Percentiles rank a stretch among this genome's conserved stretches.
These are phyloP conservation scores for Cyclocybe cylindracea DNA, from an alignment of 768 basidiomycete species.

Conservation along the genomic window DNA sequence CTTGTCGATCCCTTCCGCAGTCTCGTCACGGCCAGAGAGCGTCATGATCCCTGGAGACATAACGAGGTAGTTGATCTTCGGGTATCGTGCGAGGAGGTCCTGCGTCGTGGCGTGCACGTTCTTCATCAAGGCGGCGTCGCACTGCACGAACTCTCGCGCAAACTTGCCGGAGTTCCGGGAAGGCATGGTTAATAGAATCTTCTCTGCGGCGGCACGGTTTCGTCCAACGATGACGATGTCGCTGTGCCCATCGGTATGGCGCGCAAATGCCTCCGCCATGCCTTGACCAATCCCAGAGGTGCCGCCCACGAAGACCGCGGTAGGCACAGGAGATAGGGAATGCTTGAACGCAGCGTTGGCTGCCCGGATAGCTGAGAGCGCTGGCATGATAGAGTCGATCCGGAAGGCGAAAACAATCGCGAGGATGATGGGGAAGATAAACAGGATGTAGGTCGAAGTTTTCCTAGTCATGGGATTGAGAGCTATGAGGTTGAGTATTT, in stretches of 20 bases:
- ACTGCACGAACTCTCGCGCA: slow-evolving; percentile 35
- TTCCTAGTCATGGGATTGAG: too few species aligned
- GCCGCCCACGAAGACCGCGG: slow-evolving; percentile 40
- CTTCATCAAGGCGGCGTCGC: slow-evolving; percentile 41
- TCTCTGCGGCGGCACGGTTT: slow-evolving; percentile 46
- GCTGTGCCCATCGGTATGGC: slow-evolving; percentile 42
- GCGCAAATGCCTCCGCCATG: slow-evolving; percentile 43
- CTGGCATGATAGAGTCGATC: too few species aligned
- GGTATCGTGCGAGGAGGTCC: slow-evolving; percentile 27
- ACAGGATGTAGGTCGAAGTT: too few species aligned
- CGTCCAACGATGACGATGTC: slow-evolving; percentile 52
- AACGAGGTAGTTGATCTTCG: slow-evolving; percentile 43
- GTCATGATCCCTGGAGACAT: slow-evolving; percentile 22
- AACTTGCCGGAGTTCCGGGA: not conserved
- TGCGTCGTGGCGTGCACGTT: slow-evolving; percentile 33
- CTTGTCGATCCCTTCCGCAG: slow-evolving; percentile 27
- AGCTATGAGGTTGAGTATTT: too few species aligned
- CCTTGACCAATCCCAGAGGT: slow-evolving; percentile 46
- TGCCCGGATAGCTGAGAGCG: too few species aligned
- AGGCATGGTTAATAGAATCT: slow-evolving; percentile 39
- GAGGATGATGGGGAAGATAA: too few species aligned
- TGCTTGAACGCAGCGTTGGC: slow-evolving; percentile 3
- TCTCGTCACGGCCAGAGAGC: slow-evolving; percentile 19
- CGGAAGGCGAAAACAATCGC: too few species aligned
- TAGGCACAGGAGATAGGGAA: slow-evolving; percentile 19